phyloP scores from a whole-genome alignment of 2,329 filamentous ascomycete genomes.

The Mycogone perniciosa region DNA sequence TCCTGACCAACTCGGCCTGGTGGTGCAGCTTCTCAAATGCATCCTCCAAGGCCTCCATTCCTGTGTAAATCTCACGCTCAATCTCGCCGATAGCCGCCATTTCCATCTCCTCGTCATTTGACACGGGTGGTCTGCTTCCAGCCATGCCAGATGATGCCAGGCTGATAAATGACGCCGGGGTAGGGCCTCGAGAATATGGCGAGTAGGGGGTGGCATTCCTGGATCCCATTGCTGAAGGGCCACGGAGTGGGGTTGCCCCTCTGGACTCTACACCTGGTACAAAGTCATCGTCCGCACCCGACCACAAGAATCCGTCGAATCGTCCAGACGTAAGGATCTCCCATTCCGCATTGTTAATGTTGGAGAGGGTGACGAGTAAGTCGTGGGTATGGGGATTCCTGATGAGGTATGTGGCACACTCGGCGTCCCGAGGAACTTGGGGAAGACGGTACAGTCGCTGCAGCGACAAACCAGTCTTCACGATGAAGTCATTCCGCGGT shows the following conservation, averaged over 20 bases:
- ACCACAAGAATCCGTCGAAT: constrained; percentile 94
- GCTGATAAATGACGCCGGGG: constrained; percentile 54
- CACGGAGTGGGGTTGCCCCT: constrained; percentile 48
- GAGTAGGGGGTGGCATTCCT: constrained; percentile 44
- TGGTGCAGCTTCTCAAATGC: constrained; percentile 88
- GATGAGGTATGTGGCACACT: constrained; percentile 78
- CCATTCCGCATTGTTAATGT: constrained; percentile 91
- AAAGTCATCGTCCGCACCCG: constrained; percentile 67
- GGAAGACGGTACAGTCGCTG: constrained; percentile 77
- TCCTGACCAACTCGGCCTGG: constrained; percentile 74
- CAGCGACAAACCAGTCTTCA: constrained; percentile 69
- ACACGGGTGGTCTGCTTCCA: constrained; percentile 56
- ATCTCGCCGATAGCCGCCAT: constrained; percentile 85
- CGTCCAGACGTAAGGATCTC: constrained; percentile 89
- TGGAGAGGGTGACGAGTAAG: constrained; percentile 76
- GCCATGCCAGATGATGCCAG: constrained; percentile 42
- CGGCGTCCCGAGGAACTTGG: constrained; percentile 71
- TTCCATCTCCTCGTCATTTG: constrained; percentile 89
- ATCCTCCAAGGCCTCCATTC: constrained; percentile 92
- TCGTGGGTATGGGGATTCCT: constrained; percentile 78
- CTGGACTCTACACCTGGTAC: constrained; percentile 42
- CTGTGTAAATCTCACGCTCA: constrained; percentile 84
- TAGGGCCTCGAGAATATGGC: constrained; percentile 49
- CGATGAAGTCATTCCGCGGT: constrained; percentile 64
- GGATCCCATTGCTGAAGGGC: constrained; percentile 36